A percentile compares a stretch with the other conserved stretches of the same genome.
Evolutionary conservation across 2,329 filamentous ascomycete species (phyloP).

Genomic region (Colletotrichum sublineola): DNA sequence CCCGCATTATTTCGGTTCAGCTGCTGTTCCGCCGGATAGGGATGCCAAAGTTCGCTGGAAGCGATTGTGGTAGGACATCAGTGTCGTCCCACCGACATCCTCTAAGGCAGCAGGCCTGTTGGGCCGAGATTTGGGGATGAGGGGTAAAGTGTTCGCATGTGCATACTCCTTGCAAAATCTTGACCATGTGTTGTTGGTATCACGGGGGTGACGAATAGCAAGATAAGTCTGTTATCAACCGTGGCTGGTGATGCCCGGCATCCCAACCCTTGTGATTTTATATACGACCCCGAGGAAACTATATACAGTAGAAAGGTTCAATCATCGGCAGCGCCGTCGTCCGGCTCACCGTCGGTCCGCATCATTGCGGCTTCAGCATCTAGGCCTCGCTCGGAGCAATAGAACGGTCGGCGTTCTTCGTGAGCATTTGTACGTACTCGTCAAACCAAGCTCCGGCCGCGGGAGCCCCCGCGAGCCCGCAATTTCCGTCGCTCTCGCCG

Average conservation of each 20-base stretch:
- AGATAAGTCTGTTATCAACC: too few species aligned
- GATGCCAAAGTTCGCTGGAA: conserved; percentile 36
- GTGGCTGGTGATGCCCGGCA: too few species aligned
- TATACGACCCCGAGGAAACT: not conserved
- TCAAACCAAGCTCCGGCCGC: conserved; percentile 58
- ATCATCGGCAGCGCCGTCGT: too few species aligned
- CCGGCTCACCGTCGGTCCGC: not conserved
- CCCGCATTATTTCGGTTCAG: conserved; percentile 31
- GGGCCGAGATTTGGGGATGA: not conserved
- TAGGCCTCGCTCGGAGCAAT: conserved; percentile 14
- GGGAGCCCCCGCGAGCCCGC: conserved; percentile 54
- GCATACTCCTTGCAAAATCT: not conserved
- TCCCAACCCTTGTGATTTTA: not conserved
- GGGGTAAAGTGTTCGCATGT: not conserved
- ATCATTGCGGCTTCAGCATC: not conserved
- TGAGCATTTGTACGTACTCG: conserved; percentile 56
- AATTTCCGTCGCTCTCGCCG: conserved; percentile 59
- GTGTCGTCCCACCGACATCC: not conserved
- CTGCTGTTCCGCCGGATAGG: conserved; percentile 39
- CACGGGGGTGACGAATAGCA: too few species aligned
- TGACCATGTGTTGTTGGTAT: too few species aligned
- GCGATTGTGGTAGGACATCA: conserved; percentile 14
- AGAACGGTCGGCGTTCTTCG: conserved; percentile 54
- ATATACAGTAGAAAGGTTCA: not conserved
- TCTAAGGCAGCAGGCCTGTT: not conserved